Conservation (phyloP, 73 alveolate species). For the Loxodes magnus region DNA sequence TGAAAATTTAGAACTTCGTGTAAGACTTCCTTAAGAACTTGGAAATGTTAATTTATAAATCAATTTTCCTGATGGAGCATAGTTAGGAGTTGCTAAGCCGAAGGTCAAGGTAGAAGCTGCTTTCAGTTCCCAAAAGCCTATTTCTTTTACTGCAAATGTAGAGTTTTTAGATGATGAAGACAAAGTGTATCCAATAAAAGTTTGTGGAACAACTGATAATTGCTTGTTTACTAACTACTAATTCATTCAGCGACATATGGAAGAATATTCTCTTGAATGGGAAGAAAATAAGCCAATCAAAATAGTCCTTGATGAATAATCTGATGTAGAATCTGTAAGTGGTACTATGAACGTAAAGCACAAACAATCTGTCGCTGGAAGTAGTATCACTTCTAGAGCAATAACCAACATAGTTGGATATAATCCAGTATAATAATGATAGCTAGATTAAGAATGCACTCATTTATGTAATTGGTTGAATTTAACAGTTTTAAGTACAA, state of each 20-base stretch:
- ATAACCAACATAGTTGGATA: constrained; percentile 84
- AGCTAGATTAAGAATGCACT: constrained; percentile 80
- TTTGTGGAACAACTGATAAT: constrained; percentile 94
- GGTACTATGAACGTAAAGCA: constrained; percentile 32
- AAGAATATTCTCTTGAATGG: constrained; percentile 57
- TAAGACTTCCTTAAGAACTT: constrained; percentile 70
- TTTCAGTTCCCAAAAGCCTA: constrained; percentile 74
- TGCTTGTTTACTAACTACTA: constrained; percentile 77
- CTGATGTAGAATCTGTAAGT: constrained; percentile 47
- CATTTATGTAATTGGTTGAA: constrained; percentile 84
- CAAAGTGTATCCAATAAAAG: constrained; percentile 79
- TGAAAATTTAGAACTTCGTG: constrained; percentile 84
- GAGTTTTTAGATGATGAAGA: constrained; percentile 94
- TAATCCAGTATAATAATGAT: constrained; percentile 71
- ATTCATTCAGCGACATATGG: constrained; percentile 73
- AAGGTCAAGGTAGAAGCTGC: constrained; percentile 86
- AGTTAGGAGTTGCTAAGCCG: constrained; percentile 63
- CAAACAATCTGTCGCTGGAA: constrained; percentile 23
- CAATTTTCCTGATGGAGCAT: constrained; percentile 78
- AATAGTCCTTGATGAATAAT: constrained; percentile 57
- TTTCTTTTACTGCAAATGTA: constrained; percentile 88
- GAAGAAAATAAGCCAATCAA: constrained; percentile 59
- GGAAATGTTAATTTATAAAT: constrained; percentile 59
- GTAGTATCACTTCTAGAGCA: constrained; percentile 46
- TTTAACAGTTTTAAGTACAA: constrained; percentile 48